phyloP scores from a whole-genome alignment of 768 basidiomycete species.

The Lactarius hatsudake region DNA sequence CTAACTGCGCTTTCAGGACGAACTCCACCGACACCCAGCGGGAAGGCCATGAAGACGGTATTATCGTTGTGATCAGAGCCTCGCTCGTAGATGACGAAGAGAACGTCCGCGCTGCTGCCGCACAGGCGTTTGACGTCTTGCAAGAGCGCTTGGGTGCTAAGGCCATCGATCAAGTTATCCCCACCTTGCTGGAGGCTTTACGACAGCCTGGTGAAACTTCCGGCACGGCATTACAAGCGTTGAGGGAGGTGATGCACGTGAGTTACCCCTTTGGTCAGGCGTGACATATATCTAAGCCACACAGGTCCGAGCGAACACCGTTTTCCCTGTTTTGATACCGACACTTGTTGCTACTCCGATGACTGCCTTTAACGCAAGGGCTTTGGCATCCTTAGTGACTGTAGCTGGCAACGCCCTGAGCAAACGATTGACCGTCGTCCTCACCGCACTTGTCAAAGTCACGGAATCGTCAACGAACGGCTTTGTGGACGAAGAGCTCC shows the following conservation, averaged over 20 bases:
- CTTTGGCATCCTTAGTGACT: constrained; percentile 84
- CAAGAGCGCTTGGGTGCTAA: constrained; percentile 88
- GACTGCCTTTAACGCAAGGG: constrained; percentile 92
- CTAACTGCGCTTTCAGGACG: constrained; percentile 49
- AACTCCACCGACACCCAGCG: constrained; percentile 80
- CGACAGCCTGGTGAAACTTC: constrained; percentile 90
- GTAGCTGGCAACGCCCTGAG: constrained; percentile 92
- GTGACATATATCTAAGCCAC: constrained; percentile 9
- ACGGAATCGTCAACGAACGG: constrained; percentile 57
- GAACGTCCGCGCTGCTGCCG: constrained; percentile 85
- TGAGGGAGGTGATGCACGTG: constrained; percentile 92
- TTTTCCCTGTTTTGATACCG: constrained; percentile 96
- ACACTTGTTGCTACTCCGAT: constrained; percentile 88
- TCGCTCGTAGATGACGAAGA: constrained; percentile 88
- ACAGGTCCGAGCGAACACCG: constrained; percentile 88
- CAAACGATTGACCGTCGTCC: constrained; percentile 72
- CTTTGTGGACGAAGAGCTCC: constrained; percentile 63
- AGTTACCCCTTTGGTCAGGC: constrained; percentile 32
- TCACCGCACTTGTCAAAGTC: constrained; percentile 77
- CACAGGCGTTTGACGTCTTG: constrained; percentile 84
- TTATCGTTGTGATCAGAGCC: constrained; percentile 78
- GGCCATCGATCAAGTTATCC: constrained; percentile 95
- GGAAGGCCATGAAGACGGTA: constrained; percentile 85
- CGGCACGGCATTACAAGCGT: constrained; percentile 91
- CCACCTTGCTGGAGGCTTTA: constrained; percentile 89